Evolutionary conservation across 2,329 filamentous ascomycete species (phyloP).

Genomic region (Mycosphaerella sp.): DNA sequence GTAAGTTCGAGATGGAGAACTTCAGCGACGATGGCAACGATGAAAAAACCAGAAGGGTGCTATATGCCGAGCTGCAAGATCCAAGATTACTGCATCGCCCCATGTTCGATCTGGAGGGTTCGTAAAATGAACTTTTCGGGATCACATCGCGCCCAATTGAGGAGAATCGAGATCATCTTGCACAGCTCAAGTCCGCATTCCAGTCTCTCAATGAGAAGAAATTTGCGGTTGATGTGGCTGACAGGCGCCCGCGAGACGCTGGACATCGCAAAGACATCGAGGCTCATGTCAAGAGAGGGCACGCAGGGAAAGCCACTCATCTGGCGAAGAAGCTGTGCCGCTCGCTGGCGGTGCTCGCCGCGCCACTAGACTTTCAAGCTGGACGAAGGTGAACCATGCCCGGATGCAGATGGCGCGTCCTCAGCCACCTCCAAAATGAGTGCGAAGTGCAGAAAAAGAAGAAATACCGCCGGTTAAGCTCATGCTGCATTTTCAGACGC

Average conservation of each 20-base stretch:
- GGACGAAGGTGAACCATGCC: too few relatives aligned
- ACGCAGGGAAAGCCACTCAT: not conserved
- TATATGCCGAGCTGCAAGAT: slow-evolving; percentile 4
- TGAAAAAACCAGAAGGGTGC: slow-evolving; percentile 27
- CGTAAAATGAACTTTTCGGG: not conserved
- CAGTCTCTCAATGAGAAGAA: not conserved
- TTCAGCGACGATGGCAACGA: slow-evolving; percentile 51
- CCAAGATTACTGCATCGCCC: slow-evolving; percentile 5
- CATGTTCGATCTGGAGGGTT: not conserved
- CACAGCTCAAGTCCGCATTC: not conserved
- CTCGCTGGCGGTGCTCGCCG: too few relatives aligned
- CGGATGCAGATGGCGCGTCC: too few relatives aligned
- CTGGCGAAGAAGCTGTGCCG: not conserved
- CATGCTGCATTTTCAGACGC: too few relatives aligned
- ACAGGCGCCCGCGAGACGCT: not conserved
- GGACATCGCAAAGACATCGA: not conserved
- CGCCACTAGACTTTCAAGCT: too few relatives aligned
- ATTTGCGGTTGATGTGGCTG: not conserved
- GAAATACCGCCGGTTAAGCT: too few relatives aligned
- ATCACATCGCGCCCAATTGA: not conserved
- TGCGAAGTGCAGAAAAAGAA: too few relatives aligned
- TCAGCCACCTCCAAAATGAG: too few relatives aligned
- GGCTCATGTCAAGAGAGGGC: not conserved
- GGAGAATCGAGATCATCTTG: too few relatives aligned
- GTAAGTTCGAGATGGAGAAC: slow-evolving; percentile 64